Evolutionary conservation across 306 rosid species (phyloP).

Genomic region (Ziziphus jujuba): DNA sequence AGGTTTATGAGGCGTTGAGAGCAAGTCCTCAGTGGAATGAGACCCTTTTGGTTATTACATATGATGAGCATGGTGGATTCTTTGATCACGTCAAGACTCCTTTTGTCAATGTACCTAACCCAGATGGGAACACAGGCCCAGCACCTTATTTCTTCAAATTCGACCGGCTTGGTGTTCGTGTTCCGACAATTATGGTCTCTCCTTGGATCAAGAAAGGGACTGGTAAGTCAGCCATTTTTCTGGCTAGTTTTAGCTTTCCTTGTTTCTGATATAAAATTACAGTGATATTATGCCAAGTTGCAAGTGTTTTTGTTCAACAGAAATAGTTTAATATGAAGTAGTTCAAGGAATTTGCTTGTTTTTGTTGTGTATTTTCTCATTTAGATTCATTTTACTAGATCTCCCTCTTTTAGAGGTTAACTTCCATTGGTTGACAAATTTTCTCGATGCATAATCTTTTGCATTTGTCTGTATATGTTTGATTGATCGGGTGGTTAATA

Average conservation of each 20-base stretch:
- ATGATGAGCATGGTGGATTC: conserved; percentile 97
- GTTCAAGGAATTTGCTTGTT: background rate
- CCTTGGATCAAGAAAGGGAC: conserved; percentile 98
- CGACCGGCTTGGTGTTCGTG: conserved; percentile 95
- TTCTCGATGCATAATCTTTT: background rate
- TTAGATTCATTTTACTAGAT: background rate
- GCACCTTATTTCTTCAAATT: conserved; percentile 97
- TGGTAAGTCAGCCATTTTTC: conserved; percentile 46
- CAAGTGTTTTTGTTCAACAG: too few relatives aligned
- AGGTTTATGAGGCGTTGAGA: conserved; percentile 87
- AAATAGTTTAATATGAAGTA: background rate
- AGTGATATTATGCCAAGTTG: too few relatives aligned
- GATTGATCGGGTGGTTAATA: background rate
- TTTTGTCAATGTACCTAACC: conserved; percentile 77
- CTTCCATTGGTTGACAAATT: conserved; percentile 24
- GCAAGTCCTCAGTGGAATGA: conserved; percentile 95
- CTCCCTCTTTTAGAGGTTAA: background rate
- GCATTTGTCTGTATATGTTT: background rate
- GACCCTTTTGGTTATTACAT: conserved; percentile 82
- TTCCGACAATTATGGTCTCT: conserved; percentile 93
- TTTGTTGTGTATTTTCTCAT: background rate
- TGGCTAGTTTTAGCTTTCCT: conserved; percentile 8
- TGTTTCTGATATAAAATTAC: background rate
- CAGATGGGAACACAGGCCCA: conserved; percentile 97
- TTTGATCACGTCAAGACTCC: conserved; percentile 92